These are phyloP conservation scores for Punctularia strigosozonata DNA, from an alignment of 768 basidiomycete species.

Conservation along the genomic window DNA sequence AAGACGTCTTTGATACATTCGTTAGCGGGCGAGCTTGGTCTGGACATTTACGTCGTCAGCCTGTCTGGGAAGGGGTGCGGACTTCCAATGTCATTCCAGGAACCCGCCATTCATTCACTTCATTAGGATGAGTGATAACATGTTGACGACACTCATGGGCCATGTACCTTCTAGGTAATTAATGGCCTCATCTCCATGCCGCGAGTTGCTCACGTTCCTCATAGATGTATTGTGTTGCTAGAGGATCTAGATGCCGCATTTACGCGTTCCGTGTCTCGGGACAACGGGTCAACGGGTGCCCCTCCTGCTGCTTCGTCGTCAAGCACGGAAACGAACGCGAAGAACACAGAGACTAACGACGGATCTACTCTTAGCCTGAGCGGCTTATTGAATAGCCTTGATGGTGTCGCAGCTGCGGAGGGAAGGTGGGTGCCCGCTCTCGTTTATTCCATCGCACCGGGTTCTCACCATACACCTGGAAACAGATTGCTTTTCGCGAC, in stretches of 20 bases:
- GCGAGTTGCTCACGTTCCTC: constrained; percentile 8
- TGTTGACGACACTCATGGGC: constrained; percentile 76
- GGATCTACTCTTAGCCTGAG: constrained; percentile 79
- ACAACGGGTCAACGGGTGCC: constrained; percentile 63
- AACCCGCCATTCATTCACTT: constrained; percentile 7
- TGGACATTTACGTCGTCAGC: constrained; percentile 88
- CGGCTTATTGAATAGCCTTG: constrained; percentile 76
- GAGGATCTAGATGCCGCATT: constrained; percentile 92
- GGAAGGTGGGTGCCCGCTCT: constrained; percentile 53
- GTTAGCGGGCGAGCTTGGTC: constrained; percentile 69
- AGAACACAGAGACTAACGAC: constrained; percentile 37
- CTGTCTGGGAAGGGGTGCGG: constrained; percentile 77
- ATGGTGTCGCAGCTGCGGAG: constrained; percentile 78
- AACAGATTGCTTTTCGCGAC: constrained; percentile 76
- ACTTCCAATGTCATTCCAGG: constrained; percentile 6
- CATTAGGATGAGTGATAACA: constrained; percentile 82
- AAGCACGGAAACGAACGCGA: constrained; percentile 19
- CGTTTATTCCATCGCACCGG: constrained; percentile 2
- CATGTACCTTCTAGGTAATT: constrained; percentile 72
- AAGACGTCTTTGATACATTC: constrained; percentile 84
- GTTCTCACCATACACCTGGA: constrained; percentile 7
- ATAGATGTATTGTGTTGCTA: constrained; percentile 81
- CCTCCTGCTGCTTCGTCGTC: constrained; percentile 37
- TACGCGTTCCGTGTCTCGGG: constrained; percentile 78
- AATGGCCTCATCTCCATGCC: constrained; percentile 8